Evolutionary conservation across 140 eudicot species (phyloP).

Genomic region (Anethum foeniculum): DNA sequence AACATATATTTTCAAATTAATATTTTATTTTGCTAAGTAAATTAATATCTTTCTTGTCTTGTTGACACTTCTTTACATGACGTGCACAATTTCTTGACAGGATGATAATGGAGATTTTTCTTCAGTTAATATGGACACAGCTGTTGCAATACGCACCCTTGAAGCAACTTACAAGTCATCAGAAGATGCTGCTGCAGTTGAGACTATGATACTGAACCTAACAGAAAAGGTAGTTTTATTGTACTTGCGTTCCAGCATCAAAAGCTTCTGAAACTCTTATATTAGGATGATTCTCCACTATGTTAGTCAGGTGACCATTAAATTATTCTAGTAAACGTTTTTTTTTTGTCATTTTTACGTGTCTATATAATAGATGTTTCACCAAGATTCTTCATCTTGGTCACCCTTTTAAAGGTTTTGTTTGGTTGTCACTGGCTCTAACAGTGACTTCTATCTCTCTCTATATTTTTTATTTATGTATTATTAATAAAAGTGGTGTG

Average conservation of each 20-base stretch:
- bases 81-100: conserved; percentile 25
- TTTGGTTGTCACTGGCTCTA: not conserved
- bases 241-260: not conserved
- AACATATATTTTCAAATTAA: not conserved
- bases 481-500: not conserved
- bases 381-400: not conserved
- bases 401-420: not conserved
- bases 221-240: conserved; percentile 54
- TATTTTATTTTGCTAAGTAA: too few species aligned
- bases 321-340: not conserved
- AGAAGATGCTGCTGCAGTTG: conserved; percentile 89
- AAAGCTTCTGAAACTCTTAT: not conserved
- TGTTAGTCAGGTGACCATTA: not conserved
- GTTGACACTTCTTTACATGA: not conserved
- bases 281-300: not conserved
- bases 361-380: not conserved
- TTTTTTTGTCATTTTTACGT: not conserved
- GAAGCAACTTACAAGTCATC: conserved; percentile 91
- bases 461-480: not conserved
- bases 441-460: not conserved
- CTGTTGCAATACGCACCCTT: conserved; percentile 90
- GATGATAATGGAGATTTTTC: conserved; percentile 88
- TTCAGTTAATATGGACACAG: conserved; percentile 92
- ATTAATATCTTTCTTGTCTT: not conserved
- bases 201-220: conserved; percentile 67